Evolutionary conservation across 192 early-diverging fungal genomes (phyloP).

Genomic region (Entomortierella chlamydospora): DNA sequence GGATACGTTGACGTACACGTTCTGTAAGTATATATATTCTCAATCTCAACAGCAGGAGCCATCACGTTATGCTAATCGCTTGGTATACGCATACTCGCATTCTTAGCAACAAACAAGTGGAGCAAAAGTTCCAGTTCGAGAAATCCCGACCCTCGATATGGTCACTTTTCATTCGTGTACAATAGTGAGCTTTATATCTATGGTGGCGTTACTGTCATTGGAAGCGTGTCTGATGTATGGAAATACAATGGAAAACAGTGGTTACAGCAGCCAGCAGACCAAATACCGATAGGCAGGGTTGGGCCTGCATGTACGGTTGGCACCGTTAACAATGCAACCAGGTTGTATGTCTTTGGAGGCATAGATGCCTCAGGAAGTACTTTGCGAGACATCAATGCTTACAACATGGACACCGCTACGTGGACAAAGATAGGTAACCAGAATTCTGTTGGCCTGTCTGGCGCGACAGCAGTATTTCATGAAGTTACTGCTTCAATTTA

Average conservation of each 20-base stretch:
- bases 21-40: constrained; percentile 27
- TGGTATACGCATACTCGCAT: not conserved
- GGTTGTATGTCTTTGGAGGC: constrained; percentile 34
- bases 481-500: constrained; percentile 47
- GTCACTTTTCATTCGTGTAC: constrained; percentile 43
- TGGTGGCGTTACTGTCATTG: constrained; percentile 28
- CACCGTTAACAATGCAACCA: constrained; percentile 16
- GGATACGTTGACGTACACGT: constrained; percentile 28
- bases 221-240: constrained; percentile 32
- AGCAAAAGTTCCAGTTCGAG: not conserved
- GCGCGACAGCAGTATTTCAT: constrained; percentile 42
- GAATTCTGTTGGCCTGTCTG: constrained; percentile 42
- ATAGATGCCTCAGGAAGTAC: constrained; percentile 11
- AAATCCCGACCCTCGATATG: constrained; percentile 31
- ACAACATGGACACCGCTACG: not conserved
- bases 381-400: constrained; percentile 24
- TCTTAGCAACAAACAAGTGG: constrained; percentile 43
- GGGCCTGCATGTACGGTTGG: constrained; percentile 22
- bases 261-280: not conserved
- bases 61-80: not conserved
- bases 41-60: no score
- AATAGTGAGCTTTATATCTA: constrained; percentile 35
- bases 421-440: constrained; percentile 26
- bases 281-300: not conserved
- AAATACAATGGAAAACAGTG: constrained; percentile 30